phyloP scores from a whole-genome alignment of 2,329 filamentous ascomycete genomes.

The Coccinonectria pachysandricola region DNA sequence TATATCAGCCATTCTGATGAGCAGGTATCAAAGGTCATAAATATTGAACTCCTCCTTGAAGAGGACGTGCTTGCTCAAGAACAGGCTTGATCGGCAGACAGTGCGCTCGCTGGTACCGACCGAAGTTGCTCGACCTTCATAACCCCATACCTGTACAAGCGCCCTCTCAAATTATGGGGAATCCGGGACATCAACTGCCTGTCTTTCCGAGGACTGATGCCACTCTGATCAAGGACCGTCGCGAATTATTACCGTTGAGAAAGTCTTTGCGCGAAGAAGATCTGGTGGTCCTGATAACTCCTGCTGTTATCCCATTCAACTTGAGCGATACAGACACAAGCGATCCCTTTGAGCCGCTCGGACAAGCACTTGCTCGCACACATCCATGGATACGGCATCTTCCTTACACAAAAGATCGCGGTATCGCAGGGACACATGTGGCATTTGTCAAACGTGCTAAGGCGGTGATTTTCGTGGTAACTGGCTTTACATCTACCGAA shows the following conservation, averaged over 20 bases:
- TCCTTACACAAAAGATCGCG: constrained; percentile 54
- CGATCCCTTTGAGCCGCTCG: constrained; percentile 66
- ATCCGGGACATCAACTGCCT: too few relatives aligned
- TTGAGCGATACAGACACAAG: constrained; percentile 30
- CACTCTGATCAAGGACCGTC: constrained; percentile 32
- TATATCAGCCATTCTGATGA: too few relatives aligned
- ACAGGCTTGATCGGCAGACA: too few relatives aligned
- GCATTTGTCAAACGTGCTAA: constrained; percentile 51
- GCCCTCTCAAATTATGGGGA: too few relatives aligned
- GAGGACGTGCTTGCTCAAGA: too few relatives aligned
- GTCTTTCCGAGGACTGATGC: too few relatives aligned
- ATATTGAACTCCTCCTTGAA: too few relatives aligned
- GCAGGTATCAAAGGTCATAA: too few relatives aligned
- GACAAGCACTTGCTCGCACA: constrained; percentile 48
- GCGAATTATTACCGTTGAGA: constrained; percentile 36
- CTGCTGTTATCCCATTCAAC: constrained; percentile 38
- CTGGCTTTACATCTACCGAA: constrained; percentile 33
- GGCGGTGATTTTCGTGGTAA: constrained; percentile 51
- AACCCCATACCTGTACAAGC: too few relatives aligned
- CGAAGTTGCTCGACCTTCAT: too few relatives aligned
- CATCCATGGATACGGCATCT: constrained; percentile 58
- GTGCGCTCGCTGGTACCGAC: too few relatives aligned
- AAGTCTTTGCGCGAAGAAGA: constrained; percentile 37
- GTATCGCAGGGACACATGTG: constrained; percentile 54
- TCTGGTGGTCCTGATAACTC: constrained; percentile 52